Evolutionary conservation across 805 yeast species (phyloP), one percentile per base, ranked within the genome.

Genomic region (Candida orba): DNA sequence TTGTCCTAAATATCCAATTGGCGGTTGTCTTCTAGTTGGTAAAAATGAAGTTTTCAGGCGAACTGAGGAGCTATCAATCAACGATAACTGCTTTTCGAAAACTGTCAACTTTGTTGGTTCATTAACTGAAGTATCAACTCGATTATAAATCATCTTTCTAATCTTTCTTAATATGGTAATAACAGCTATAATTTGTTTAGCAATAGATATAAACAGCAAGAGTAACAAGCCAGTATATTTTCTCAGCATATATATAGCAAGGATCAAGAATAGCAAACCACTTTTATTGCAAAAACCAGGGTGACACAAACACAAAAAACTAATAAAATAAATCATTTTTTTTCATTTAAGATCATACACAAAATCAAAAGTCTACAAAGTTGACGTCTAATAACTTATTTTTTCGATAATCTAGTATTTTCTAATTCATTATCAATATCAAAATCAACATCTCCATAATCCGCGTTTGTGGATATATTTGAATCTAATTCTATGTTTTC

Each of bases 401-500:
- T 34, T 15, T 12, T 22, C 6, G 36, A 34, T 14, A 12, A n/a
- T 32, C 15, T 39, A 20, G 20, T 45, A 27, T 38, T 37, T 4
- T 45, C 52, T 7, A 46, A 17, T 18, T 56, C 57, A 37, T 49
- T 32, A 27, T 53, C 56, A 24, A 57, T 44, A 33, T 55, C 54
- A 36, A 54, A 51, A 25, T 52, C 47, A 8, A 34, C 37, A 20
- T 48, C 53, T 34, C 43, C 48, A 5, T 25, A 27, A 8, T 43
- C 40, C 12, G 24, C 22, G 7, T 8, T 38, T 4, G 20, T 18
- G 13, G 32, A 27, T 10, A 37, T 10, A 9, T 31, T 30, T 45
- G 54, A 27, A 14, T 48, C 47, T 23, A 57, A 22, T 40, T 57
- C 59, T 25, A 57, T 51, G 31, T 48, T 53, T 27, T 56, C 59